phyloP scores from a whole-genome alignment of 768 basidiomycete genomes.

The Glaciozyma martinii region DNA sequence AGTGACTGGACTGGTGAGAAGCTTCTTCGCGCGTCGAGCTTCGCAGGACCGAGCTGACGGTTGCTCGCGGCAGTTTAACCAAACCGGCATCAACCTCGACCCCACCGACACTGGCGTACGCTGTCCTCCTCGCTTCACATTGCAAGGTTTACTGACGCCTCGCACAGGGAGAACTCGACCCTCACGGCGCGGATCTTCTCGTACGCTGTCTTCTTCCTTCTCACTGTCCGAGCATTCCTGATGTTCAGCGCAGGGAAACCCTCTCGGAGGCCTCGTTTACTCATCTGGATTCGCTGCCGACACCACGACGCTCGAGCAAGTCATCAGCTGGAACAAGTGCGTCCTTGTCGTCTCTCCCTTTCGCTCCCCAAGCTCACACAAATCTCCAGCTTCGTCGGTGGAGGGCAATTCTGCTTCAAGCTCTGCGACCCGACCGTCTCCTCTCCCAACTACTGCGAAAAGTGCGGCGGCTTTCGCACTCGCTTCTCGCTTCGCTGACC shows the following conservation, averaged over 20 bases:
- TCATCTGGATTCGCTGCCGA: not conserved
- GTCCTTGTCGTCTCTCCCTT: not conserved
- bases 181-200: conserved; percentile 45
- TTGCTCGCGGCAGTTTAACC: conserved; percentile 39
- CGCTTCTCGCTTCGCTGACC: not conserved
- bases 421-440: conserved; percentile 13
- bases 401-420: conserved; percentile 57
- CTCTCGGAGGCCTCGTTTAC: not conserved
- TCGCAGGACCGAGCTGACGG: too few relatives aligned
- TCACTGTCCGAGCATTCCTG: too few relatives aligned
- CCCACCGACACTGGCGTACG: conserved; percentile 51
- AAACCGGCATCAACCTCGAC: conserved; percentile 50
- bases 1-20: conserved; percentile 53
- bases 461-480: not conserved
- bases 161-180: conserved; percentile 48
- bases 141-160: too few relatives aligned
- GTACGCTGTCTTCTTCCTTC: too few relatives aligned
- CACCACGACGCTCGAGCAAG: not conserved
- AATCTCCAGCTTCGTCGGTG: conserved; percentile 43
- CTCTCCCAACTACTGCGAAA: conserved; percentile 19
- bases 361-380: not conserved
- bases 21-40: too few relatives aligned
- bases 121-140: too few relatives aligned
- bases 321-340: not conserved
- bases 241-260: not conserved